Base-by-base conservation (phyloP, 1,139 yeast genomes). In the Pichia sp. region DNA sequence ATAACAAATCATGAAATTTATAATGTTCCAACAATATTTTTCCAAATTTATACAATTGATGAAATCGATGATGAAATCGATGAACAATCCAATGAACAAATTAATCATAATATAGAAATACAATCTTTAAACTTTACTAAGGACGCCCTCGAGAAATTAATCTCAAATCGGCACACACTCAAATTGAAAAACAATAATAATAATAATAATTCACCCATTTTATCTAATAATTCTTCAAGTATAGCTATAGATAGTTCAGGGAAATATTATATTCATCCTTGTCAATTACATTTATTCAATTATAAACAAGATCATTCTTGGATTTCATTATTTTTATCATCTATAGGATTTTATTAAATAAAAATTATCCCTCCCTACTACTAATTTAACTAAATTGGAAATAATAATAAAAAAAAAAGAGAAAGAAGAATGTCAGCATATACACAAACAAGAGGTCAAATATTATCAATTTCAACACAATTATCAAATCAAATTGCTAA, bases 391-490 rank as follows among this genome's bases (percentile, higher is more conserved):
- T 16, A 16, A 16, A 16, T 16, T 16, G 16, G 16, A 16, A 16
- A 16, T 16, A 16, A 16, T 16, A 16, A 16, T 16, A 16, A 16
- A 16, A 16, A 16, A 16, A 16, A 16, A 16, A 16, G 16, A 16
- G 16, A 16, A 16, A 16, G 16, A 16, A 16, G 16, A 16, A 16
- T 39, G 24, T 37, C 44, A 4, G 33, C 60, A 11, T 76, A 76
- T 60, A 69, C 70, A 32, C 76, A 79, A 36, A 63, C 73, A 22
- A 68, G 84, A 51, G 65, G 81, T 8, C 79, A 76, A 55, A 73
- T 76, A 2, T 66, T 82, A 26, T 65, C 75, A 3, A 62, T 78
- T 43, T 87, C 82, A 57, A 71, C 75, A 32, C 78, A 78, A 54
- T 69, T 83, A 9, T 76, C 76, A 42, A 55, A 68, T 1, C 62